A percentile compares a stretch with the other conserved stretches of the same genome.
Evolutionary conservation across 805 yeast species (phyloP).

Genomic region (Saccharomycopsis selenospora): DNA sequence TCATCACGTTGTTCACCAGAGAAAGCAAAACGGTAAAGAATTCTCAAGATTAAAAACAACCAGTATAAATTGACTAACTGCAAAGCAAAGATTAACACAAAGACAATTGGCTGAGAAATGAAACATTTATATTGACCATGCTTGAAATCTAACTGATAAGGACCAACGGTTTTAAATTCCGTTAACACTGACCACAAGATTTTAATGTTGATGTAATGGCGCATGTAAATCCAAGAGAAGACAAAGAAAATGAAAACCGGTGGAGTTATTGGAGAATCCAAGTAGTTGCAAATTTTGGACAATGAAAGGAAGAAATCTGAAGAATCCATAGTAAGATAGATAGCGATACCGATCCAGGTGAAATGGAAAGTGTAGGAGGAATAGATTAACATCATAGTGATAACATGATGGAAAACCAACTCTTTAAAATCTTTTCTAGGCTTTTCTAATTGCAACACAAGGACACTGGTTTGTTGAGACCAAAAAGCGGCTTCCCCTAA

Average conservation of each 20-base stretch:
- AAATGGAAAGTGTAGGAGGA: conserved; percentile 89
- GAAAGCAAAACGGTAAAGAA: conserved; percentile 57
- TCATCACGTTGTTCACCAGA: conserved; percentile 67
- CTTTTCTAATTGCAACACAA: conserved; percentile 79
- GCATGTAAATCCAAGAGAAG: conserved; percentile 72
- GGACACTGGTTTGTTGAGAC: conserved; percentile 89
- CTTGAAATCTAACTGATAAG: conserved; percentile 70
- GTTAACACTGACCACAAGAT: conserved; percentile 82
- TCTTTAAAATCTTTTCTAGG: conserved; percentile 93
- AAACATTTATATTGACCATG: conserved; percentile 95
- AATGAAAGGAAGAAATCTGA: conserved; percentile 82
- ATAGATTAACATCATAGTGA: conserved; percentile 83
- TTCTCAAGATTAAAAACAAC: conserved; percentile 75
- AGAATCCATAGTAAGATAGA: conserved; percentile 92
- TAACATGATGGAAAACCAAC: conserved; percentile 85
- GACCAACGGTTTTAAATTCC: conserved; percentile 81
- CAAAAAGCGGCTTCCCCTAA: conserved; percentile 93
- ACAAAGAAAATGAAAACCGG: conserved; percentile 67
- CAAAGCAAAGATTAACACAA: conserved; percentile 64
- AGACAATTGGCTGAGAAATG: conserved; percentile 89
- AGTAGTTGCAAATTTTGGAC: conserved; percentile 81
- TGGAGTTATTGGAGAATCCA: conserved; percentile 57
- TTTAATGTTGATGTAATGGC: conserved; percentile 77
- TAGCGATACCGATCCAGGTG: conserved; percentile 89
- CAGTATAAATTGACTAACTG: conserved; percentile 86